A percentile compares a stretch with the other conserved stretches of the same genome.
Evolutionary conservation across 805 yeast genomes (phyloP).

Genomic region (Kodamaea kaohsiungensis): DNA sequence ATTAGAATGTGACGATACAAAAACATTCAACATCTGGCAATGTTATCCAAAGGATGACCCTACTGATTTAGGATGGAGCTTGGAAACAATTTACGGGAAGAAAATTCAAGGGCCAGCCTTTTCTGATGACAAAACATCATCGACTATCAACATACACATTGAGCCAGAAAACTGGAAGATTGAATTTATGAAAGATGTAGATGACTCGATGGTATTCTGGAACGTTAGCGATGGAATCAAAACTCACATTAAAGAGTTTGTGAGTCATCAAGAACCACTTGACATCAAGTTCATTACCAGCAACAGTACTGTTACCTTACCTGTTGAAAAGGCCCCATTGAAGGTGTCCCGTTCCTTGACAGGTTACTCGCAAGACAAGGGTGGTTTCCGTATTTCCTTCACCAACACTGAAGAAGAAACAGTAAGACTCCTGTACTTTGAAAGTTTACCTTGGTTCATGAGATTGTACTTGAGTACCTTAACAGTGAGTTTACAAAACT

Average conservation of each 20-base stretch:
- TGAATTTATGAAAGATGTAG: conserved; percentile 21
- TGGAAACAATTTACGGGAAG: conserved; percentile 72
- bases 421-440: conserved; percentile 63
- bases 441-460: conserved; percentile 92
- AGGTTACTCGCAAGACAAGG: conserved; percentile 88
- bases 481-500: conserved; percentile 32
- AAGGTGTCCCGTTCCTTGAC: conserved; percentile 81
- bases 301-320: conserved; percentile 45
- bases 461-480: conserved; percentile 77
- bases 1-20: conserved; percentile 69
- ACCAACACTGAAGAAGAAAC: conserved; percentile 54
- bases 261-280: conserved; percentile 22
- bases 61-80: conserved; percentile 47
- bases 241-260: conserved; percentile 11
- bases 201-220: conserved; percentile 13
- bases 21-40: conserved; percentile 57
- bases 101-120: conserved; percentile 63
- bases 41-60: conserved; percentile 77
- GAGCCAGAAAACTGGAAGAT: conserved; percentile 50
- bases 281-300: conserved; percentile 45
- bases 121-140: conserved; percentile 42
- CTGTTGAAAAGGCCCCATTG: conserved; percentile 57
- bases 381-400: conserved; percentile 81
- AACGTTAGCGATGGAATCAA: conserved; percentile 5
- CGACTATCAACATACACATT: conserved; percentile 47